Conservation (phyloP, 331 rosid species). For the Stylosanthes scabra region DNA sequence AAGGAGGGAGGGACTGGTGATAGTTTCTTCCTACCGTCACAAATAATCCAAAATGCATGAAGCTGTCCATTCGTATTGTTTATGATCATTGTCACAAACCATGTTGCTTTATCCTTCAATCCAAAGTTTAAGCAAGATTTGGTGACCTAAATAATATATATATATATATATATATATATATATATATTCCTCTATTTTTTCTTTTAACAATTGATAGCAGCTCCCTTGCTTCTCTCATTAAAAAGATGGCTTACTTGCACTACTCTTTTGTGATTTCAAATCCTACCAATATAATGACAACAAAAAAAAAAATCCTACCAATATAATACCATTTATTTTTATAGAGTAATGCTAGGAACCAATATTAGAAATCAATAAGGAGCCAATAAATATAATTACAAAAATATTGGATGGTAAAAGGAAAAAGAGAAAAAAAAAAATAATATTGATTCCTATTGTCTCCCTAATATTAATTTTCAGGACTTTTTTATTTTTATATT, state of each 20-base stretch:
- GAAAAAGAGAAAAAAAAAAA: too few species aligned
- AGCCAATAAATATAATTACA: too few species aligned
- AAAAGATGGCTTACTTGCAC: constrained; percentile 14
- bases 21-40: neutral
- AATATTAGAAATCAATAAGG: too few species aligned
- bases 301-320: neutral
- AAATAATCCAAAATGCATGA: neutral
- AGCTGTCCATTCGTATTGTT: constrained; percentile 4
- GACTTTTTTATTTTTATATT: too few species aligned
- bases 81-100: neutral
- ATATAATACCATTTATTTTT: too few species aligned
- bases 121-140: constrained; percentile 26
- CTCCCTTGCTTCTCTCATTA: constrained; percentile 15
- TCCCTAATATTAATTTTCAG: too few species aligned
- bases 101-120: constrained; percentile 3
- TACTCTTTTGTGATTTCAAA: neutral
- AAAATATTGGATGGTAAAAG: too few species aligned
- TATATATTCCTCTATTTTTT: too few species aligned
- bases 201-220: neutral
- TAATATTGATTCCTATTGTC: too few species aligned
- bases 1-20: neutral
- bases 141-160: constrained; percentile 26
- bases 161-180: neutral
- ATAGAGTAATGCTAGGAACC: too few species aligned
- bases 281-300: neutral